These are phyloP conservation scores for Aspergillus persii DNA, from an alignment of 2,329 filamentous ascomycete genomes.

Conservation along the genomic window DNA sequence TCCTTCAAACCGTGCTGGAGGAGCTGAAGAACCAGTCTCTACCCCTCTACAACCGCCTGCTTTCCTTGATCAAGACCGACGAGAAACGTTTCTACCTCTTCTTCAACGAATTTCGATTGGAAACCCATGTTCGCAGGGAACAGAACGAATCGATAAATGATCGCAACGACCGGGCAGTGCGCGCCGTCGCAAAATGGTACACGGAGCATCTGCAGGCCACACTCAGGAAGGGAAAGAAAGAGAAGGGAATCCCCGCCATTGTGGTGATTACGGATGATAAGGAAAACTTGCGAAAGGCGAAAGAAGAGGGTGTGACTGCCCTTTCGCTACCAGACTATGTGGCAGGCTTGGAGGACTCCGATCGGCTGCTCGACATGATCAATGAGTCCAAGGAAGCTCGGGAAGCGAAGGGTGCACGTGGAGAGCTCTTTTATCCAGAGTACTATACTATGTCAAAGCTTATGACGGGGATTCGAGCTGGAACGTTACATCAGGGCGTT, in stretches of 20 bases:
- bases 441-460: constrained; percentile 87
- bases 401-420: constrained; percentile 62
- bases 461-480: constrained; percentile 88
- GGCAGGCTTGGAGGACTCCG: constrained; percentile 75
- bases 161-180: constrained; percentile 88
- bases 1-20: constrained; percentile 93
- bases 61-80: constrained; percentile 88
- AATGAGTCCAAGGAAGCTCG: constrained; percentile 71
- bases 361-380: constrained; percentile 89
- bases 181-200: constrained; percentile 87
- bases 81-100: constrained; percentile 98
- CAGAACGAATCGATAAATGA: constrained; percentile 89
- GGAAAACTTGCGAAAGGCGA: constrained; percentile 80
- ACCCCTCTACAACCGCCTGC: constrained; percentile 89
- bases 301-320: constrained; percentile 67
- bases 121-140: constrained; percentile 78
- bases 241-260: constrained; percentile 66
- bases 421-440: constrained; percentile 78
- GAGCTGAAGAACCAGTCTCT: constrained; percentile 91
- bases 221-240: constrained; percentile 52
- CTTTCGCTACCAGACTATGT: constrained; percentile 75
- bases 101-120: constrained; percentile 95
- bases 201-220: constrained; percentile 69
- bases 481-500: constrained; percentile 85
- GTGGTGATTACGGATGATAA: constrained; percentile 94